phyloP scores from a whole-genome alignment of 75 land plant species.

The Cunninghamia lanceolata region DNA sequence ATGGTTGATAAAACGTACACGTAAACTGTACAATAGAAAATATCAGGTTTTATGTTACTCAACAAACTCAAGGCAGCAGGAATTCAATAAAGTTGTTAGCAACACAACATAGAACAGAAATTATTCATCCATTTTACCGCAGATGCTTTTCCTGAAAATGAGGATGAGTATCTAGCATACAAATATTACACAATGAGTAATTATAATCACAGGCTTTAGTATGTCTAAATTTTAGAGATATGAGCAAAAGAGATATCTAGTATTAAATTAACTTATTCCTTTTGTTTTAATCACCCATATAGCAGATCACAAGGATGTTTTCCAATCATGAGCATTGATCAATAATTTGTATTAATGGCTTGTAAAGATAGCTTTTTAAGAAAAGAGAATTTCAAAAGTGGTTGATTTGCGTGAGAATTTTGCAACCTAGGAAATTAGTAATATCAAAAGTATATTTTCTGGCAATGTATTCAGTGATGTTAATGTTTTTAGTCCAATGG shows the following conservation, averaged over 20 bases:
- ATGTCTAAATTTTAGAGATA: not conserved
- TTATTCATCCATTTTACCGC: not conserved
- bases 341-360: not conserved
- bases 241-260: not conserved
- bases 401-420: no score
- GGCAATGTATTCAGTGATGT: no score
- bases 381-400: no score
- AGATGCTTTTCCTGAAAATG: not conserved
- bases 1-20: conserved; percentile 33
- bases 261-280: no score
- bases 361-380: not conserved
- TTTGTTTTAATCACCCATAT: no score
- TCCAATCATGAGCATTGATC: not conserved
- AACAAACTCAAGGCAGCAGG: not conserved
- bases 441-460: no score
- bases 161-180: not conserved
- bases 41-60: conserved; percentile 6
- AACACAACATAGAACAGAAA: not conserved
- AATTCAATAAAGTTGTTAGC: not conserved
- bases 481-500: no score
- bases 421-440: no score
- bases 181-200: not conserved
- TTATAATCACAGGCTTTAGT: not conserved
- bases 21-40: conserved; percentile 11
- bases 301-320: not conserved